Percentiles rank a stretch among this genome's conserved stretches.
These are phyloP conservation scores for Pseudevernia furfuracea DNA, from an alignment of 495 filamentous ascomycete species.

Conservation along the genomic window DNA sequence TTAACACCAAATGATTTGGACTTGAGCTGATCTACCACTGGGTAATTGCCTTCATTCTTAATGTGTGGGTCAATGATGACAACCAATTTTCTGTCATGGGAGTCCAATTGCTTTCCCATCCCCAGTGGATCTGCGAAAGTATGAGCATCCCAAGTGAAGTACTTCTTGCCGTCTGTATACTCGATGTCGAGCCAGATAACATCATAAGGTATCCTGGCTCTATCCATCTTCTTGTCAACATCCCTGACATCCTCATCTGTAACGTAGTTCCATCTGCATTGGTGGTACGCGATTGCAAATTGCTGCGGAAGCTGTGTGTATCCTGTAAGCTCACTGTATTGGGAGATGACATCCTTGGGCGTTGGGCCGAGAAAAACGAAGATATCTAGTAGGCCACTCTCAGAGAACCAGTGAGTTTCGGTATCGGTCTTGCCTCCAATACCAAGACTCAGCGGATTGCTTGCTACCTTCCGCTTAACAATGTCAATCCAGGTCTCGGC, in stretches of 20 bases:
- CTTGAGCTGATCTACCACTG: constrained; percentile 69
- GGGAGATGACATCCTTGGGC: constrained; percentile 67
- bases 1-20: constrained; percentile 72
- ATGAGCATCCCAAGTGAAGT: constrained; percentile 91
- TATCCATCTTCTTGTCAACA: constrained; percentile 93
- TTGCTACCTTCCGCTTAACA: constrained; percentile 64
- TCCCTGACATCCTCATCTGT: constrained; percentile 94
- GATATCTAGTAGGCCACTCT: constrained; percentile 78
- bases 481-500: constrained; percentile 98
- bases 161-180: constrained; percentile 91
- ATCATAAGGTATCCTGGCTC: constrained; percentile 89
- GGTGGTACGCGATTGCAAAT: constrained; percentile 89
- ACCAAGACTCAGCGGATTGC: constrained; percentile 72
- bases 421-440: constrained; percentile 61
- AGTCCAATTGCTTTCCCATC: constrained; percentile 81
- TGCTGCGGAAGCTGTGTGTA: constrained; percentile 82
- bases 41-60: constrained; percentile 78
- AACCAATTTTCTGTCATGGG: constrained; percentile 81
- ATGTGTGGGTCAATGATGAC: constrained; percentile 96
- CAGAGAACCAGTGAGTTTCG: constrained; percentile 94
- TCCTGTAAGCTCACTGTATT: constrained; percentile 90
- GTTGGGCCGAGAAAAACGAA: constrained; percentile 91
- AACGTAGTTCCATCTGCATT: constrained; percentile 98
- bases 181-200: constrained; percentile 98
- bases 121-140: constrained; percentile 76